Conservation (phyloP, 2,329 filamentous ascomycete species). For the Cladosporium austrohemisphaericum region DNA sequence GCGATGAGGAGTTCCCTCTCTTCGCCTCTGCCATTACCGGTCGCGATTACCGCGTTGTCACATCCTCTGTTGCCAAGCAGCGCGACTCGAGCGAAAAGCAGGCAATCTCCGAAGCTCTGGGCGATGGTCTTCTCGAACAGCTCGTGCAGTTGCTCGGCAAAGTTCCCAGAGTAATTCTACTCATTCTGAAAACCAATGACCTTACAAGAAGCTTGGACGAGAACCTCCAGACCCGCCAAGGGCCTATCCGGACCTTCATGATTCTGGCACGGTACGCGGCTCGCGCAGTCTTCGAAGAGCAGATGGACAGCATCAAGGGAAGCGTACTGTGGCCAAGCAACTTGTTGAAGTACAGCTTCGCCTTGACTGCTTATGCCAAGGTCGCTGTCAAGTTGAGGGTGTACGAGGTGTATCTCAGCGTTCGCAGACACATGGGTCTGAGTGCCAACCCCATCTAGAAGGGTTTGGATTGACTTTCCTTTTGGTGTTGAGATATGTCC, state of each 20-base stretch:
- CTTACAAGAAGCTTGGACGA: constrained; percentile 91
- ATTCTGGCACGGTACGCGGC: constrained; percentile 63
- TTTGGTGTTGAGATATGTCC: background rate
- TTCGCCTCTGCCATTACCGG: constrained; percentile 97
- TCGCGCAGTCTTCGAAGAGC: constrained; percentile 59
- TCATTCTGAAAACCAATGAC: constrained; percentile 98
- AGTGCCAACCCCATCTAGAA: constrained; percentile 4
- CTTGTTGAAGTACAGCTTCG: constrained; percentile 47
- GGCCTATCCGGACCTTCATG: constrained; percentile 59
- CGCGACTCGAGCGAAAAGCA: constrained; percentile 77
- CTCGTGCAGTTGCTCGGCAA: constrained; percentile 82
- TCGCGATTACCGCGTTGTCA: constrained; percentile 77
- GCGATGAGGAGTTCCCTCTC: constrained; percentile 84
- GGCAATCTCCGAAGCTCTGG: constrained; percentile 75
- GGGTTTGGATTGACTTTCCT: background rate
- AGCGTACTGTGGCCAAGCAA: constrained; percentile 53
- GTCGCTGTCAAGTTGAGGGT: constrained; percentile 55
- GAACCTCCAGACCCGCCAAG: constrained; percentile 70
- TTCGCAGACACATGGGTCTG: constrained; percentile 48
- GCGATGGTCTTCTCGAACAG: constrained; percentile 83
- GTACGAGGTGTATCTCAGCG: constrained; percentile 56
- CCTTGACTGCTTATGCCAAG: constrained; percentile 52
- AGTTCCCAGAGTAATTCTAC: constrained; percentile 84
- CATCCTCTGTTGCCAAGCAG: constrained; percentile 50
- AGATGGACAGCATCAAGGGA: constrained; percentile 50